Evolutionary conservation across 2,329 filamentous ascomycete genomes (phyloP).

Genomic region (Tetracladium maxilliforme): DNA sequence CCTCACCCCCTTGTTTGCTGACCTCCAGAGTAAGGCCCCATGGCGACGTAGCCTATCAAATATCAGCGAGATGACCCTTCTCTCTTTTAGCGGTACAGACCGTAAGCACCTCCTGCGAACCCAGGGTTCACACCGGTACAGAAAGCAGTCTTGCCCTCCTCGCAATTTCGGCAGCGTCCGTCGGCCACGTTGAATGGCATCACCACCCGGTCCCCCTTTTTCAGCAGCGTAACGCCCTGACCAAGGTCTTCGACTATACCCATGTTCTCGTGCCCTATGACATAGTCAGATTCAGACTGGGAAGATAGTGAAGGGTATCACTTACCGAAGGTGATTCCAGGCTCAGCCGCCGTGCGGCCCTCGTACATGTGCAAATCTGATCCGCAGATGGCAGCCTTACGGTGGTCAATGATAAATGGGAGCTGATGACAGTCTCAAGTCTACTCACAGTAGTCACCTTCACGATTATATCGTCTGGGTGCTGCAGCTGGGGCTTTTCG

Average conservation of each 20-base stretch:
- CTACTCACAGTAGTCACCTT: conserved; percentile 53
- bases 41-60: conserved; percentile 35
- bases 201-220: conserved; percentile 48
- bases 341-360: conserved; percentile 45
- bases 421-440: conserved; percentile 43
- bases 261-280: conserved; percentile 41
- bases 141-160: conserved; percentile 49
- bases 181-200: conserved; percentile 53
- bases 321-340: conserved; percentile 43
- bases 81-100: conserved; percentile 6
- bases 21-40: conserved; percentile 33
- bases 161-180: conserved; percentile 47
- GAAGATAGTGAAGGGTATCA: conserved; percentile 1
- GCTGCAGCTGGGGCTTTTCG: conserved; percentile 39
- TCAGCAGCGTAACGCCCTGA: conserved; percentile 40
- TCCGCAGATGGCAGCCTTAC: conserved; percentile 8
- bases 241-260: conserved; percentile 40
- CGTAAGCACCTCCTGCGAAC: conserved; percentile 43
- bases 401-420: conserved; percentile 30
- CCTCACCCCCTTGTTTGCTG: conserved; percentile 1
- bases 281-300: conserved; percentile 4
- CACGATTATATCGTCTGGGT: conserved; percentile 50
- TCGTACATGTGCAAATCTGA: conserved; percentile 42
- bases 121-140: conserved; percentile 47
- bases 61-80: too few species aligned